Base-by-base conservation (phyloP, 768 basidiomycete species). In the Lactifluus hygrophoroides region DNA sequence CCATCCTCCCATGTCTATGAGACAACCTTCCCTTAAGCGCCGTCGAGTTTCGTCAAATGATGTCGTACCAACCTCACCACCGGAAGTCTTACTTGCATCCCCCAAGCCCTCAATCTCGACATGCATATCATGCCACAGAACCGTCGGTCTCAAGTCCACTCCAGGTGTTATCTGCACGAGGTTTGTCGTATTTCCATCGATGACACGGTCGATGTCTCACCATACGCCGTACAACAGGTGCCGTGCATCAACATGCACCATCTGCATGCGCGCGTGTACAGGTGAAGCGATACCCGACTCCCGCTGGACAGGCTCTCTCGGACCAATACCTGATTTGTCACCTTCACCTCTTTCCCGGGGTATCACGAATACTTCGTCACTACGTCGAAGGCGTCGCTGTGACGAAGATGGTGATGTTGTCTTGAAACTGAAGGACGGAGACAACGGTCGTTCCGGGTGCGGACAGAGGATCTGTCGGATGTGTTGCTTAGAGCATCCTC, bases 211-310 rank as follows among this genome's bases (percentile, higher is more conserved):
- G 5, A 21, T 27, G 16, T 10, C 51, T 30, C 25, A 60, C 6
- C 2, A 19, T 27, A 4, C 34, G 51, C 14, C 47, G 8, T 37
- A 37, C 30, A 6, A 9, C 55, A 79, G 78, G 30, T 79, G 78
- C 60, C 64, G 68, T 3, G 65, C 70, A 4, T 68, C 72, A 8
- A 75, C 74, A 6, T 80, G 78, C 58, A 60, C 72, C 0, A 70
- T 80, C 27, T 80, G 78, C 58, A 72, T 77, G 19, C 72, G 77
- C 34, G 77, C 73, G 43, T 80, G 78, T 59, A 75, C 35, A 69
- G 16, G 69, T 72, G 35, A 67, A 63, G 50, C 67, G 61, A 4
- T 67, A 70, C 16, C 75, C 10, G 30, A 44, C 72, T 16, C 67
- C 70, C 40, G 73, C 73, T 42, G 32, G 38, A 4, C 46, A 9